phyloP scores from a whole-genome alignment of 768 basidiomycete species.

The Mycena crocata region DNA sequence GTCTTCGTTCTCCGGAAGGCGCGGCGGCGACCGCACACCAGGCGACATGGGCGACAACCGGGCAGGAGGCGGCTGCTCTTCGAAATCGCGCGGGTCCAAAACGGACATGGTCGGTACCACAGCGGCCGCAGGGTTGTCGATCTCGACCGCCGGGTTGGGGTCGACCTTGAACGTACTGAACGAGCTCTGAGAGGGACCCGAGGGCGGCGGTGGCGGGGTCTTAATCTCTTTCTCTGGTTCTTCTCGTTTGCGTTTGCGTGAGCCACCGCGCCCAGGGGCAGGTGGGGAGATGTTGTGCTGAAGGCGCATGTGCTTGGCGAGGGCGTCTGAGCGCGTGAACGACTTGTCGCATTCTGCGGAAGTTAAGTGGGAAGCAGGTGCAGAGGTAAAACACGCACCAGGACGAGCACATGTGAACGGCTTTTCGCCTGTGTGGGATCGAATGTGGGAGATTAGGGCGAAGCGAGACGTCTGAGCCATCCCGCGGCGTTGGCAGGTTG shows the following conservation, averaged over 20 bases:
- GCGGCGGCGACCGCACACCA: conserved; percentile 32
- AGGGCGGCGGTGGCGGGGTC: conserved; percentile 38
- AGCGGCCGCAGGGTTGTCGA: conserved; percentile 46
- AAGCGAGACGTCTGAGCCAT: conserved; percentile 90
- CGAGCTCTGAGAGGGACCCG: conserved; percentile 40
- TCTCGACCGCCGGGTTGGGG: conserved; percentile 56
- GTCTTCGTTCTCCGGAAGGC: conserved; percentile 49
- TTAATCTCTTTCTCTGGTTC: conserved; percentile 43
- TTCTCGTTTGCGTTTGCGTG: conserved; percentile 76
- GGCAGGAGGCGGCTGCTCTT: conserved; percentile 14
- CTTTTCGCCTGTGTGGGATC: conserved; percentile 95
- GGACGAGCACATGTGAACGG: conserved; percentile 87
- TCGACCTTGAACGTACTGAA: conserved; percentile 79
- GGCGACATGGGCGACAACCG: conserved; percentile 27
- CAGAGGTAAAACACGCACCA: conserved; percentile 60
- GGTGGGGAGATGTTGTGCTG: conserved; percentile 86
- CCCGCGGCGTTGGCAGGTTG: conserved; percentile 81
- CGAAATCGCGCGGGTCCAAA: conserved; percentile 38
- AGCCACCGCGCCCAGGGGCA: conserved; percentile 76
- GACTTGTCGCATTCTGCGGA: conserved; percentile 90
- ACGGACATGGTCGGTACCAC: conserved; percentile 47
- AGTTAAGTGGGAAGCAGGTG: conserved; percentile 19
- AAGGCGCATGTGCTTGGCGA: conserved; percentile 91
- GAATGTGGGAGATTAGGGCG: conserved; percentile 89
- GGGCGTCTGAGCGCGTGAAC: conserved; percentile 94